phyloP scores from a whole-genome alignment of 2,329 filamentous ascomycete genomes.

The Penicillium hordei region DNA sequence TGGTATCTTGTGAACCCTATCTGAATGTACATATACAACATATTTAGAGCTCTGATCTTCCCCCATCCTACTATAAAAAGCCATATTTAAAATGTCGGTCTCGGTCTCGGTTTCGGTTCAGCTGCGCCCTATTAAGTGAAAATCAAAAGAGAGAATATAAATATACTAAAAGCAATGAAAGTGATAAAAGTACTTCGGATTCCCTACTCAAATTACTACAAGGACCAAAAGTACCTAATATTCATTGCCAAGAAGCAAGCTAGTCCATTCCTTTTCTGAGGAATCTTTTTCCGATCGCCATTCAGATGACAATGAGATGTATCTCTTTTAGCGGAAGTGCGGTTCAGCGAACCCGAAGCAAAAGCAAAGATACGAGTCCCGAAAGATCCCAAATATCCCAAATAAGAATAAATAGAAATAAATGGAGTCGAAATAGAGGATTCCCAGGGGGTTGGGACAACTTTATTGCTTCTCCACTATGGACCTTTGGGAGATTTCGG shows the following conservation, averaged over 20 bases:
- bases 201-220: background rate
- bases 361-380: background rate
- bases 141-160: background rate
- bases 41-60: background rate
- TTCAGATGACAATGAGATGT: background rate
- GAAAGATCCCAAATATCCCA: background rate
- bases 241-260: background rate
- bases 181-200: background rate
- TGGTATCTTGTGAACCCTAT: background rate
- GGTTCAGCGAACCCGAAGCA: background rate
- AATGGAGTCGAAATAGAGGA: background rate
- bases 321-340: background rate
- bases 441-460: conserved; percentile 7
- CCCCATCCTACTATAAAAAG: background rate
- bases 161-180: background rate
- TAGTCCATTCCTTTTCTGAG: background rate
- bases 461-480: conserved; percentile 1
- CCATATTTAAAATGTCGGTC: background rate
- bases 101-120: conserved; percentile 1
- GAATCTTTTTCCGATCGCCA: background rate
- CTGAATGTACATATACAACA: background rate
- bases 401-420: background rate
- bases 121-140: background rate
- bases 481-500: background rate
- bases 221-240: background rate